These are phyloP conservation scores for Paramecium pentaurelia DNA, from an alignment of 73 alveolate species.

Conservation along the genomic window DNA sequence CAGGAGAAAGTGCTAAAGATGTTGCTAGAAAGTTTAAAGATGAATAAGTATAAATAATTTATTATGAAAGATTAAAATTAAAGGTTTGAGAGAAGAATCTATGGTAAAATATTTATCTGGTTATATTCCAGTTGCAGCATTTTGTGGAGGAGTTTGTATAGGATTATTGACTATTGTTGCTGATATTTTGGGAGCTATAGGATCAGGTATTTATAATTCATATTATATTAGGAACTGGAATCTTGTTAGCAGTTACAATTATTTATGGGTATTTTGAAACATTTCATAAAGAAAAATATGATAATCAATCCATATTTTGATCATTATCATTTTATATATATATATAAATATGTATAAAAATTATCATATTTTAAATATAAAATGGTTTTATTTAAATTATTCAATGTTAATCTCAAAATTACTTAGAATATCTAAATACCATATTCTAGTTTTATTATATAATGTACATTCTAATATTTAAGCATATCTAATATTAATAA, in stretches of 20 bases:
- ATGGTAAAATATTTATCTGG: slow-evolving; percentile 89
- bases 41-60: slow-evolving; percentile 70
- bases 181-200: slow-evolving; percentile 99
- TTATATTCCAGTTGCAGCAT: slow-evolving; percentile 99
- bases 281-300: slow-evolving; percentile 80
- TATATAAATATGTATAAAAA: not conserved
- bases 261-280: slow-evolving; percentile 98
- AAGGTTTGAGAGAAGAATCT: slow-evolving; percentile 59
- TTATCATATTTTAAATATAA: not conserved
- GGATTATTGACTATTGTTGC: slow-evolving; percentile 98
- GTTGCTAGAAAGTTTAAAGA: slow-evolving; percentile 99
- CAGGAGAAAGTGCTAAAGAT: slow-evolving; percentile 97
- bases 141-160: slow-evolving; percentile 99
- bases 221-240: slow-evolving; percentile 90
- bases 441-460: not conserved
- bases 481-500: not conserved
- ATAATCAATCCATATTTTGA: slow-evolving; percentile 1
- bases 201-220: slow-evolving; percentile 66
- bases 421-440: not conserved
- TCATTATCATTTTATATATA: not conserved
- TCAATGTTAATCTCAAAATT: not conserved
- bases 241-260: slow-evolving; percentile 97
- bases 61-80: slow-evolving; percentile 33
- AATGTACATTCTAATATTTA: not conserved
- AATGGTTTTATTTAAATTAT: not conserved